Evolutionary conservation across 2,329 filamentous ascomycete genomes (phyloP).

Genomic region (Diaporthe ilicicola): DNA sequence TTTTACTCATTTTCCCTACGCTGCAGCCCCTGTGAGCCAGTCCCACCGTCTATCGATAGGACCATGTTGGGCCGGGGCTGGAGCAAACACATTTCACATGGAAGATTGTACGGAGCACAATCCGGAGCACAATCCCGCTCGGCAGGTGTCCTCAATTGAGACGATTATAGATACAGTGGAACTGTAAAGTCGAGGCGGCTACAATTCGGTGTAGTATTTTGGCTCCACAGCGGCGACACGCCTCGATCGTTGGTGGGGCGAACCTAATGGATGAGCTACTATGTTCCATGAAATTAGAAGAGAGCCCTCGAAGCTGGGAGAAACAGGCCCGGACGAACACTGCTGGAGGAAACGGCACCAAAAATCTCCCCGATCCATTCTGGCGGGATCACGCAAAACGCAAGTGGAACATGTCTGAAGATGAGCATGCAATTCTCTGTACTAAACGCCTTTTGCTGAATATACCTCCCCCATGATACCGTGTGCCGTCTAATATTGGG

Average conservation of each 20-base stretch:
- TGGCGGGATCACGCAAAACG: not conserved
- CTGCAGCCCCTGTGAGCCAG: too few species aligned
- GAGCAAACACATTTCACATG: too few species aligned
- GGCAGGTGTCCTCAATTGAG: too few species aligned
- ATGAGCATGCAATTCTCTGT: slow-evolving; percentile 21
- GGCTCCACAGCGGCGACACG: not conserved
- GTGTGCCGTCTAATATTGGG: slow-evolving; percentile 28
- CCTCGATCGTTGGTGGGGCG: not conserved
- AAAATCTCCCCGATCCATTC: not conserved
- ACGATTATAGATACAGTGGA: not conserved
- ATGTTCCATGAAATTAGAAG: not conserved
- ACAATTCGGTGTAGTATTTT: not conserved
- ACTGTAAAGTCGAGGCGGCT: not conserved
- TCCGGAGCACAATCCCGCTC: too few species aligned
- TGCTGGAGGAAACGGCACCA: not conserved
- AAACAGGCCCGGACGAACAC: not conserved
- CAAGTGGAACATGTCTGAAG: not conserved
- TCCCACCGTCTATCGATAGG: too few species aligned
- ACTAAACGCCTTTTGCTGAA: slow-evolving; percentile 8
- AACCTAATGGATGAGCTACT: too few species aligned
- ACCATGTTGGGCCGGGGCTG: too few species aligned
- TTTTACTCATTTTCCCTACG: not conserved
- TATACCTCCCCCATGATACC: not conserved
- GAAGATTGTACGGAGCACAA: too few species aligned
- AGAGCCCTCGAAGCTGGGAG: not conserved